These are phyloP conservation scores for Xylariaceae sp. DNA, from an alignment of 2,329 filamentous ascomycete species.

Conservation along the genomic window DNA sequence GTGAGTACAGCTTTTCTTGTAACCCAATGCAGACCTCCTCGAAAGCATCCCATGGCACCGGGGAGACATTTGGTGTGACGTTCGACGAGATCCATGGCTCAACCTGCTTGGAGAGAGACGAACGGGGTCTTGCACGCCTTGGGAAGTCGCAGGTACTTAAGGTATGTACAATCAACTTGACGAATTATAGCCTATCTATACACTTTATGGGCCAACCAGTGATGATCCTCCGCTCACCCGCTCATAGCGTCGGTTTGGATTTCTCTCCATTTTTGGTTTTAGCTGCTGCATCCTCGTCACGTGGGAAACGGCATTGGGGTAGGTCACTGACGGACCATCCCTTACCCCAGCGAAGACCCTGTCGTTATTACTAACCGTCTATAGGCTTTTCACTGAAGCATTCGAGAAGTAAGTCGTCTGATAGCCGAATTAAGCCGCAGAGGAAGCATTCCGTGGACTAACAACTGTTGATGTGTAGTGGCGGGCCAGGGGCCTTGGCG, in stretches of 20 bases:
- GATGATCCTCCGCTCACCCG: not conserved
- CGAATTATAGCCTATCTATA: too few relatives aligned
- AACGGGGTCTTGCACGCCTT: conserved; percentile 14
- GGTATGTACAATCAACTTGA: conserved; percentile 4
- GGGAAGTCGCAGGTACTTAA: conserved; percentile 19
- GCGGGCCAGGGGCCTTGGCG: conserved; percentile 15
- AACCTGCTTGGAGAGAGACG: conserved; percentile 18
- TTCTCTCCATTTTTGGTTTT: conserved; percentile 18
- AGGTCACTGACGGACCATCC: conserved; percentile 1
- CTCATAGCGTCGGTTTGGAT: conserved; percentile 18
- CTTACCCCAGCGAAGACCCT: not conserved
- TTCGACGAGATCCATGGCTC: conserved; percentile 19
- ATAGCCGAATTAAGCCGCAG: not conserved
- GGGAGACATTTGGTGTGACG: conserved; percentile 1
- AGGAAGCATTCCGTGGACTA: not conserved
- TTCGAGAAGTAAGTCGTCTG: conserved; percentile 8
- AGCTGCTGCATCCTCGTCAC: conserved; percentile 18
- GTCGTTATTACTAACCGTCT: not conserved
- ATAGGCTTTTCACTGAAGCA: conserved; percentile 13
- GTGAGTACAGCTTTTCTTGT: too few relatives aligned
- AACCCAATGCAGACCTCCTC: conserved; percentile 4
- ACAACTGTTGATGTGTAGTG: conserved; percentile 7
- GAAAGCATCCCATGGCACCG: conserved; percentile 1
- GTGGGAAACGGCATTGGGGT: conserved; percentile 19
- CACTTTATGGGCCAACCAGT: too few relatives aligned